Base-by-base conservation (phyloP, 2,329 filamentous ascomycete genomes). In the Penicillium rolfsii region DNA sequence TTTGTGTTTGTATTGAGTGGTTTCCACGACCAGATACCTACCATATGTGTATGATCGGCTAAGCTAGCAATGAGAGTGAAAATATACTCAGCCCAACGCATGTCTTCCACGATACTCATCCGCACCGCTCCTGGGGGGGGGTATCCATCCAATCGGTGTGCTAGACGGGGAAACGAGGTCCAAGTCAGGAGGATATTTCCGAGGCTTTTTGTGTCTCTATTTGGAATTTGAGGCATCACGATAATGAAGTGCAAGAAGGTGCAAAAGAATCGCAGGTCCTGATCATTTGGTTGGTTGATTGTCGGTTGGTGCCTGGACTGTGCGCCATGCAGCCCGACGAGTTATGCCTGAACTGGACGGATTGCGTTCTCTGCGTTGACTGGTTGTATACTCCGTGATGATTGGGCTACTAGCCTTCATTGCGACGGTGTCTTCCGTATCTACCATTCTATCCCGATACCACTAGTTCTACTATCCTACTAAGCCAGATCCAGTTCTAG, bases 21-120 rank as follows among this genome's bases (percentile, higher is more conserved):
- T 38, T 28, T 28, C 24, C 24, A 41, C 33, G 16, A 50, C 45
- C 52, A 56, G n/a, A 28, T 49, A 49, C 33, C 46, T 28, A 28
- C 11, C 22, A 24, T 58, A 64, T 58, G 63, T 22, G 43, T 59
- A 64, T 58, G 63, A 64, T 58, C 60, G 35, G 62, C 52, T 52
- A 63, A 61, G 63, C 57, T 52, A 65, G 54, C 56, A 63, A 52
- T 43, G 22, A 63, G 63, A 59, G 11, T 33, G 9, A 33, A 54
- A 65, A 61, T 14, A 46, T 24, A 45, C 19, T 38, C 45, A 48
- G 41, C n/a, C 52, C 16, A 45, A 55, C 41, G 40, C 45, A 12
- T 16, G 6, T 26, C 24, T 16, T 16, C 36, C 19, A 22, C 19
- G 19, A 22, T 22, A 22, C 19, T 22, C 19, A 22, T 22, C 19